Evolutionary conservation across 305 asterid genomes (phyloP), one percentile per base, ranked within the genome.

Genomic region (Withania somnifera): DNA sequence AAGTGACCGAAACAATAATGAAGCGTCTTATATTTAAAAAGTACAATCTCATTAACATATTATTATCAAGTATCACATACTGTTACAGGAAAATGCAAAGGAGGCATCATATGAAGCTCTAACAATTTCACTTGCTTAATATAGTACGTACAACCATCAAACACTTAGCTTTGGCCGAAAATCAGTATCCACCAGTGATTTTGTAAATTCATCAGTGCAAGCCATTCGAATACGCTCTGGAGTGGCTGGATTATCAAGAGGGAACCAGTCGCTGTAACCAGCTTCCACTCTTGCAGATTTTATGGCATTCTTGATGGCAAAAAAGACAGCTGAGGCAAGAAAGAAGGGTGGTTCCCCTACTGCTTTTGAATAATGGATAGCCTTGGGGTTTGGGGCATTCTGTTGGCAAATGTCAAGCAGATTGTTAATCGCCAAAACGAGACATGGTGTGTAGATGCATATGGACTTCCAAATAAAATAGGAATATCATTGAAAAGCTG

Each of bases 301-400:
- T 51, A 95, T 91, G 36, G 98, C 97, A 50, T 95, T 97, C 86
- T 91, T 93, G 71, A 95, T 93, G 28, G 98, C 98, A 1, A 95
- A 95, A 87, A 95, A 92, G 52, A 95, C 97, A n/a, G 93, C 54
- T 3, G 99, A 90, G 1, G 97, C 97, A 0, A 94, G 95, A 81
- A 95, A 95, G 90, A 95, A 94, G 1, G 98, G 98, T 11, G 99
- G 99, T 87, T 95, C 98, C 56, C 99, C 99, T 38, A 95, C 99
- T 34, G 99, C 99, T 88, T 94, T 95, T 5, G 98, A 93, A 30
- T 97, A 95, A 89, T 95, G 98, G 85, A 95, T 91, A 69, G 97
- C 99, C 82, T 87, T 90, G 22, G 76, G 85, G 82, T 95, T 92
- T 4, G 99, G 99, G 51, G 96, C 94, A 86, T 82, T 97, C 99